Evolutionary conservation across 768 basidiomycete species (phyloP), one percentile per base, ranked within the genome.

Genomic region (Leccinum rimulosum): DNA sequence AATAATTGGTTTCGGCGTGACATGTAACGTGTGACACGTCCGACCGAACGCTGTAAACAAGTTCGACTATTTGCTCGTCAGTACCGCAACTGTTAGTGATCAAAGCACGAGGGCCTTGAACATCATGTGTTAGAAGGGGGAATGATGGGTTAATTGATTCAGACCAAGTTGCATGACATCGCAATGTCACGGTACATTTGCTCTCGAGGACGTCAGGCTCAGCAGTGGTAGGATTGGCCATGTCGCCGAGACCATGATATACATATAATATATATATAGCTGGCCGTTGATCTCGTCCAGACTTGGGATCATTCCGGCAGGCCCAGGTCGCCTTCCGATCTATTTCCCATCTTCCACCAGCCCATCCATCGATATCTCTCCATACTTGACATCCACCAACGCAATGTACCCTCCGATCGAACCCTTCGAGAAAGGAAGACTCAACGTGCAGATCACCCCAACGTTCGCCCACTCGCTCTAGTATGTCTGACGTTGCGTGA

Each of bases 351-450:
- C 58, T n/a, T 22, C 31, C 54, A 58, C 53, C 12, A 1, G 31
- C 36, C 36, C 17, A 60, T 60, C 68, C 50, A 66, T 71, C 70
- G 59, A 63, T 64, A 53, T 55, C 63, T 47, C 43, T 38, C 19
- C 36, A 8, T 9, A 54, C 7, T 14, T 27, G 22, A 3, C 54
- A 25, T 57, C 38, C 40, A 56, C 25, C 57, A 65, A 12, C 22
- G 8, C 59, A 15, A 87, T 90, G 87, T 92, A 92, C 74, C 84
- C 88, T 5, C 76, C 79, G 3, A 84, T 84, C 59, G 74, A 86
- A 61, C 89, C 91, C 1, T 90, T 82, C 67, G 76, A 86, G 54
- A 79, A 75, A 15, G 89, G 86, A 2, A 81, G 61, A 36, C 79
- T 94, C 53, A 85, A 89, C 65, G 88, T 93, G 2, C 87, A 84